phyloP scores from a whole-genome alignment of 345 rosid genomes.

The Carallia pectinifolia region DNA sequence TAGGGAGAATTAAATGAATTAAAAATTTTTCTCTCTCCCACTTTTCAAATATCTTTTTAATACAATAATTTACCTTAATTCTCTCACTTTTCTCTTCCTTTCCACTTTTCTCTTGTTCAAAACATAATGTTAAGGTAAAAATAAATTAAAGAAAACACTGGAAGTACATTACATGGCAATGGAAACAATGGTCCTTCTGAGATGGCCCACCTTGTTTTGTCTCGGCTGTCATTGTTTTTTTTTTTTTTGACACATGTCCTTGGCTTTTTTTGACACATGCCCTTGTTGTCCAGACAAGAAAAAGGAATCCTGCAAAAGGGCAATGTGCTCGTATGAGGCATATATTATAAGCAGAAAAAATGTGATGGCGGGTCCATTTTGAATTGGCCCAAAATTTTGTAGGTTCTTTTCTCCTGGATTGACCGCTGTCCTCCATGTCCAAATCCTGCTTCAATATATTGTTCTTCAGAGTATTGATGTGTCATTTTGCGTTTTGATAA shows the following conservation, averaged over 20 bases:
- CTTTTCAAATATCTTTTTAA: too few relatives aligned
- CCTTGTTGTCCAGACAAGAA: not conserved
- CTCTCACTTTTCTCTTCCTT: too few relatives aligned
- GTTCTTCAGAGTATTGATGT: too few relatives aligned
- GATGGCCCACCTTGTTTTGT: slow-evolving; percentile 27
- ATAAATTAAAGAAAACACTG: not conserved
- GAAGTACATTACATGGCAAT: not conserved
- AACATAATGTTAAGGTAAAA: too few relatives aligned
- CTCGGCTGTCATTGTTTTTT: not conserved
- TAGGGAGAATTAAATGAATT: too few relatives aligned
- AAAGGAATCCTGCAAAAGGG: not conserved
- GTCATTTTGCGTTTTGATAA: too few relatives aligned
- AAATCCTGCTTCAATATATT: too few relatives aligned
- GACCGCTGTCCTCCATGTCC: not conserved
- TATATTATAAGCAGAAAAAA: not conserved
- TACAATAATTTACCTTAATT: too few relatives aligned
- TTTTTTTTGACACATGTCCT: too few relatives aligned
- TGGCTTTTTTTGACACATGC: not conserved
- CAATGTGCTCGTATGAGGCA: not conserved
- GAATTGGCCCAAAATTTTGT: not conserved
- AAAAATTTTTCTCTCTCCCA: too few relatives aligned
- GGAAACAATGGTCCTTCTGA: slow-evolving; percentile 10
- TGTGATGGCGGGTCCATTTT: not conserved
- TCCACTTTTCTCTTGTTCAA: too few relatives aligned
- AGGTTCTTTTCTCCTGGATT: not conserved